Percentiles rank a stretch among this genome's conserved stretches.
Conservation (phyloP, 1,284 basidiomycete genomes). For the Rugosomyces carneus region DNA sequence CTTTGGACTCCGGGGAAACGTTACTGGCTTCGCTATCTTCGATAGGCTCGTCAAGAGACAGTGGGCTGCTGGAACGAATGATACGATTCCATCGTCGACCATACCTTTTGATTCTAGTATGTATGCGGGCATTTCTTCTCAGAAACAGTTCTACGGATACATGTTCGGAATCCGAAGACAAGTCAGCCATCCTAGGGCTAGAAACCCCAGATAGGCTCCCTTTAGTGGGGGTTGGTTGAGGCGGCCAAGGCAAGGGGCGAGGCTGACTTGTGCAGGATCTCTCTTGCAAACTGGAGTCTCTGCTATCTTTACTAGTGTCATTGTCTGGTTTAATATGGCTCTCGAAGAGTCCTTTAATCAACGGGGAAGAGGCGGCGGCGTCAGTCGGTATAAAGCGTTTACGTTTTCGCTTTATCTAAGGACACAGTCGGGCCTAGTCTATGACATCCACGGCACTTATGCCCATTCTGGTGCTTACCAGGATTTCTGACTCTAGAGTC, state of each 20-base stretch:
- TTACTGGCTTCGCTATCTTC: slow-evolving; percentile 6
- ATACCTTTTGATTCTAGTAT: slow-evolving; percentile 10
- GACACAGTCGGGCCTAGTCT: not conserved
- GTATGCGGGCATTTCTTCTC: slow-evolving; percentile 10
- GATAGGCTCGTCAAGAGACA: not conserved
- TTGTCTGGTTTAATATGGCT: no score
- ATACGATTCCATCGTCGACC: slow-evolving; percentile 13
- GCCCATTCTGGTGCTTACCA: not conserved
- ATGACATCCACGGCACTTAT: no score
- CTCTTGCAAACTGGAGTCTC: not conserved
- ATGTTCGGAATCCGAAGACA: slow-evolving; percentile 10
- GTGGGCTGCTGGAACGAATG: slow-evolving; percentile 11
- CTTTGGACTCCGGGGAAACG: not conserved
- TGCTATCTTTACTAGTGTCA: not conserved
- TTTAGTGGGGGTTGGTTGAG: not conserved
- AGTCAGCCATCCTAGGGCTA: slow-evolving; percentile 2
- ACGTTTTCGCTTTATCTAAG: not conserved
- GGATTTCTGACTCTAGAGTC: not conserved
- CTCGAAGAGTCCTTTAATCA: not conserved
- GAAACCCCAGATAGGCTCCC: not conserved
- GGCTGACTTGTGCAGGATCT: not conserved
- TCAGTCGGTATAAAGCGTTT: not conserved
- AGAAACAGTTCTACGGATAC: slow-evolving; percentile 23
- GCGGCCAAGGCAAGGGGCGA: not conserved
- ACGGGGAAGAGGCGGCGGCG: not conserved